Evolutionary conservation across 2,329 filamentous ascomycete genomes (phyloP), one percentile per base, ranked within the genome.

Genomic region (Penicillium hordei): DNA sequence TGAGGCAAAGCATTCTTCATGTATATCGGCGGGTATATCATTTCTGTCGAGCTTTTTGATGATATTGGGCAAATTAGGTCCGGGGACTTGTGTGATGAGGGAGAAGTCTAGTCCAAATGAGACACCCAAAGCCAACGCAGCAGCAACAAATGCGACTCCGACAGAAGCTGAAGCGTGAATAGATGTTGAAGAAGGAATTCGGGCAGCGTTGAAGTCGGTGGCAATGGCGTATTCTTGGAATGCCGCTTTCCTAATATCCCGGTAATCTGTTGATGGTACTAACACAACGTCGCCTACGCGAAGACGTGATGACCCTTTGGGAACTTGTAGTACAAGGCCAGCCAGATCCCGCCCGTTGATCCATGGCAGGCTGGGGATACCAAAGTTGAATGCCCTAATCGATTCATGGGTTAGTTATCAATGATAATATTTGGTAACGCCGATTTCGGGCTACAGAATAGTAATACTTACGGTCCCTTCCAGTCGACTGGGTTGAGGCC

Each of bases 401-500:
- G 1, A 3, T 25, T 25, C 10, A 21, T 40, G 15, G 5, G 34
- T 60, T 48, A 59, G 53, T 25, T 9, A 25, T 29, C 27, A 10
- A 17, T 1, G n/a, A 34, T 34, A 3, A 8, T 17, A 12, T 23
- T 4, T 34, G 6, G 0, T n/a, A 38, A 1, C 10, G 7, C 9
- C 7, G 39, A 17, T n/a, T 5, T 19, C 4, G 25, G 42, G 34
- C 13, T 21, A 31, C 6, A 36, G 10, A 15, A 42, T 5, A 31
- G 21, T 19, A 27, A 38, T 12, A 79, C 84, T 65, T 76, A 89
- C 87, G 87, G 86, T 58, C 85, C 82, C 76, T 89, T 89, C 86
- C 86, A 90, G 70, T 90, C 89, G 55, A 92, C 89, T 0, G 89
- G 89, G 65, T 92, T 92, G 38, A 92, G 75, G 0, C 89, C 89